Percentiles rank a stretch among this genome's conserved stretches.
These are phyloP conservation scores for Lactarius sanguifluus DNA, from an alignment of 768 basidiomycete genomes.

Conservation along the genomic window DNA sequence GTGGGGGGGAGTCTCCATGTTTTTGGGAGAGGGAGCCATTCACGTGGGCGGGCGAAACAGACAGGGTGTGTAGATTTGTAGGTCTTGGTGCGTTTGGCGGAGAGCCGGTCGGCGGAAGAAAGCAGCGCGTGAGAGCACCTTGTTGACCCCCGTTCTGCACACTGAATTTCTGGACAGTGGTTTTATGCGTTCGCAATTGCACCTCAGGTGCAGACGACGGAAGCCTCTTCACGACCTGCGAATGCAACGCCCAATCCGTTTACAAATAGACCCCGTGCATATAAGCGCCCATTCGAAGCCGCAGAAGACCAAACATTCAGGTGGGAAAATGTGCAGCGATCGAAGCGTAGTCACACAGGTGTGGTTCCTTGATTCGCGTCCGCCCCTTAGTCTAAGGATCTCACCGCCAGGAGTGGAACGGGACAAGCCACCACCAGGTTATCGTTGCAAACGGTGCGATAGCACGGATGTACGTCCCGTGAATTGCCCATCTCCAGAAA, in stretches of 20 bases:
- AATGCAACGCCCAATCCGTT: slow-evolving; percentile 78
- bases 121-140: slow-evolving; percentile 67
- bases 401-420: slow-evolving; percentile 38
- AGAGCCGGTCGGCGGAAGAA: slow-evolving; percentile 58
- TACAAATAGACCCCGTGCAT: slow-evolving; percentile 40
- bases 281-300: slow-evolving; percentile 56
- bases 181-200: slow-evolving; percentile 95
- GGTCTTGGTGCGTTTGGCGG: slow-evolving; percentile 88
- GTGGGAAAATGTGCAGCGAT: slow-evolving; percentile 54
- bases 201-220: slow-evolving; percentile 45
- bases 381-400: slow-evolving; percentile 1
- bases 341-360: slow-evolving; percentile 62
- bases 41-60: slow-evolving; percentile 71
- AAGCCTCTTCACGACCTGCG: slow-evolving; percentile 46
- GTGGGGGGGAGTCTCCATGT: slow-evolving; percentile 58
- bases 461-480: slow-evolving; percentile 58
- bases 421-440: slow-evolving; percentile 65
- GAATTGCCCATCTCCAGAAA: neutral
- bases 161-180: slow-evolving; percentile 56
- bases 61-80: slow-evolving; percentile 75
- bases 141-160: slow-evolving; percentile 3
- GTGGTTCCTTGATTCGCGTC: slow-evolving; percentile 28
- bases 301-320: slow-evolving; percentile 61
- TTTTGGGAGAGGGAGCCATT: slow-evolving; percentile 98
- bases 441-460: slow-evolving; percentile 77